Conservation (phyloP, 2,329 filamentous ascomycete species). For the Paracoccidioides lutzii region DNA sequence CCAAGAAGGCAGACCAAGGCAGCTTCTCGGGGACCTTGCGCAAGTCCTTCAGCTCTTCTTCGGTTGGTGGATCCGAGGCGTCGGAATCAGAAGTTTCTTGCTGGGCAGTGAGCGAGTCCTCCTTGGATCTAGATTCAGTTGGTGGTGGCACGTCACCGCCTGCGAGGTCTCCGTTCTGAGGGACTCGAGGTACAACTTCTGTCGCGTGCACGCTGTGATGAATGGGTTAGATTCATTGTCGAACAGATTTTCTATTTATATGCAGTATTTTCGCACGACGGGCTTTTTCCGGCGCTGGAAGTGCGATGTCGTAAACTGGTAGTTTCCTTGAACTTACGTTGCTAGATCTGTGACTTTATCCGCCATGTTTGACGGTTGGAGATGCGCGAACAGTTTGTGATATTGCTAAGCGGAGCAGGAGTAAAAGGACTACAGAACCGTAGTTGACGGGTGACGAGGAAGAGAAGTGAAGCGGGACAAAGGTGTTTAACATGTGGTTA, state of each 20-base stretch:
- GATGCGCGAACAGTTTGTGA: conserved; percentile 1
- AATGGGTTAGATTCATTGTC: neutral
- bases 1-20: conserved; percentile 43
- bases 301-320: neutral
- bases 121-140: neutral
- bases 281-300: too few species aligned
- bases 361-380: conserved; percentile 14
- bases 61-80: conserved; percentile 32
- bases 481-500: too few species aligned
- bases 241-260: too few species aligned
- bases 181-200: neutral
- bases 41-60: conserved; percentile 38
- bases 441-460: too few species aligned
- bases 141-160: neutral
- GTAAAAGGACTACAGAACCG: too few species aligned
- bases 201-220: neutral
- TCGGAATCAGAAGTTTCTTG: neutral
- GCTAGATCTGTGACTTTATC: neutral
- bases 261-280: too few species aligned
- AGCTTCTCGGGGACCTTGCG: conserved; percentile 44
- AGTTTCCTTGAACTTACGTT: neutral
- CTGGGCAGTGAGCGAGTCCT: neutral
- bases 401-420: too few species aligned
- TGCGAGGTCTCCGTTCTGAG: neutral
- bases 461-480: too few species aligned